These are phyloP conservation scores for Cardamine resedifolia DNA, from an alignment of 345 rosid species.

Conservation along the genomic window DNA sequence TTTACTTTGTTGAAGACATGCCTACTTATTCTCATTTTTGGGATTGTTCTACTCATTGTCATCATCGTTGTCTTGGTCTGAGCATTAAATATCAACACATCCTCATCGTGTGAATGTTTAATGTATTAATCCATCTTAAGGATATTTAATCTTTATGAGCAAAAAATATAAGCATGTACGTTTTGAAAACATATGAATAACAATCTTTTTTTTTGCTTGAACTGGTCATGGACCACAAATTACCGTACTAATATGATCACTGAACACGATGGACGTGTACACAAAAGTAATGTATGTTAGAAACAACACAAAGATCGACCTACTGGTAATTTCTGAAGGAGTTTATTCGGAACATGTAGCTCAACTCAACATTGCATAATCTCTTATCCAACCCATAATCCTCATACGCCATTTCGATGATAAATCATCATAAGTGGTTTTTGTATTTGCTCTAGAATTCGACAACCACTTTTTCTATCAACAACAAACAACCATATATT, in stretches of 20 bases:
- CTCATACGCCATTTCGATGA: too few species aligned
- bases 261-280: too few species aligned
- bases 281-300: too few species aligned
- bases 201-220: neutral
- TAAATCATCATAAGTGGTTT: too few species aligned
- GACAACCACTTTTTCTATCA: too few species aligned
- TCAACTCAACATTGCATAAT: too few species aligned
- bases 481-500: too few species aligned
- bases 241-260: neutral
- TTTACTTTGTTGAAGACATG: conserved; percentile 52
- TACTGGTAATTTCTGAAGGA: too few species aligned
- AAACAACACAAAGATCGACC: too few species aligned
- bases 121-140: conserved; percentile 9
- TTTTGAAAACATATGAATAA: neutral
- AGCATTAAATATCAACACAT: conserved; percentile 6
- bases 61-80: conserved; percentile 56
- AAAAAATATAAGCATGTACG: neutral
- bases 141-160: neutral
- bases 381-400: too few species aligned
- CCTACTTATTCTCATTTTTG: conserved; percentile 67
- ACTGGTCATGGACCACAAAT: neutral
- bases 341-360: too few species aligned
- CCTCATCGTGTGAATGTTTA: conserved; percentile 11
- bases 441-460: too few species aligned
- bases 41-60: conserved; percentile 62